Conservation (phyloP, 73 alveolate genomes). For the Symbiodinium pilosum region DNA sequence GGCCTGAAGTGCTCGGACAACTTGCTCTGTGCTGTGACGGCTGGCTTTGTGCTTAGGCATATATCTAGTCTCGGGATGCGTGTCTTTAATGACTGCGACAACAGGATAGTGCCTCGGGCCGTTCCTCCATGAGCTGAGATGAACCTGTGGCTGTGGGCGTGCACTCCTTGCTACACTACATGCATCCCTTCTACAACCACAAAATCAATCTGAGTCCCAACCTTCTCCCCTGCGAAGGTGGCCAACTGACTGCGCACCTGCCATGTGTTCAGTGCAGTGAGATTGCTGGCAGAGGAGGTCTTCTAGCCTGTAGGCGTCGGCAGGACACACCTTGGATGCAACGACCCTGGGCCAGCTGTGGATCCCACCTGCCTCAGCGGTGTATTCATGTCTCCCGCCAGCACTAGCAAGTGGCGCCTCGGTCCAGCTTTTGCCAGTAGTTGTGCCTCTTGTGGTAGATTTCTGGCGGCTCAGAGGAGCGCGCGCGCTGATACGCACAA, state of each 20-base stretch:
- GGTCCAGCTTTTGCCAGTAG: not conserved
- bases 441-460: not conserved
- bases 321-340: not conserved
- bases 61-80: not conserved
- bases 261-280: not conserved
- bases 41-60: not conserved
- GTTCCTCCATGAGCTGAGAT: not conserved
- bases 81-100: not conserved
- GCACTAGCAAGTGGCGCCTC: not conserved
- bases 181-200: not conserved
- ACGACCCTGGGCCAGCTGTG: not conserved
- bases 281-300: not conserved
- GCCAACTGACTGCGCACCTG: not conserved
- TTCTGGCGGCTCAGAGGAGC: not conserved
- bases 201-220: not conserved
- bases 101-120: not conserved
- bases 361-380: not conserved
- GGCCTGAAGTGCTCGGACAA: too few species aligned
- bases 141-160: not conserved
- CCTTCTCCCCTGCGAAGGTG: not conserved
- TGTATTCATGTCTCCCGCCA: not conserved
- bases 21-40: not conserved
- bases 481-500: not conserved
- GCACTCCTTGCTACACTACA: not conserved
- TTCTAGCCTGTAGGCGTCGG: not conserved